Base-by-base conservation (phyloP, 371 early-diverging fungal species). In the Rhizopus stolonifer region DNA sequence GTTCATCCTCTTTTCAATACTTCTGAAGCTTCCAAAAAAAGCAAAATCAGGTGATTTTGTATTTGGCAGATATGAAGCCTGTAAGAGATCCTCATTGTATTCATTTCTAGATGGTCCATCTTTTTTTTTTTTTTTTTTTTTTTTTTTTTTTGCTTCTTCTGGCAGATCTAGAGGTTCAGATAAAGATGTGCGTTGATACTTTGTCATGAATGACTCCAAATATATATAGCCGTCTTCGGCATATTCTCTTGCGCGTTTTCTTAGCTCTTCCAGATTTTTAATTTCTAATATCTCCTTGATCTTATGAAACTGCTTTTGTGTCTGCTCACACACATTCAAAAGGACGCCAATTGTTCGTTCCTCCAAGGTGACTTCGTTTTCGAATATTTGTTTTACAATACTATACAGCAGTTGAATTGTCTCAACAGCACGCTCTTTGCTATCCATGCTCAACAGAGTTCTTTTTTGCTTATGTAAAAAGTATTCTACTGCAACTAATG, bases 301-400 rank as follows among this genome's bases (percentile, higher is more conserved):
- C 43, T 51, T 51, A 43, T 31, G 11, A 26, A 51, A 51, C 32
- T 51, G 52, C 52, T 42, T 51, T 51, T 51, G 43, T 42, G 52
- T 31, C 43, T 51, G 43, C 43, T 51, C 43, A 51, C 52, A 51
- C 43, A 51, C 43, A 42, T 51, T 51, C 21, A 51, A 51, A 40
- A 51, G 31, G 32, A 51, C 52, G 43, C 43, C 52, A 51, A 42
- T 29, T 34, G 34, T 45, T 53, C 46, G 45, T 45, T 52, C 36
- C 53, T 53, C 53, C 53, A 53, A 53, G 21, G 52, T 51, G 42
- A 51, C 26, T 42, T 42, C 52, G 14, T 43, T 53, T 53, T 53
- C 36, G 24, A 53, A 53, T 45, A 45, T 53, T 1, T 53, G 53
- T 45, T 53, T 45, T 45, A 36, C 53, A 53, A 33, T 34, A 23